Percentiles rank a stretch among this genome's conserved stretches.
These are phyloP conservation scores for Neurospora sp. DNA, from an alignment of 495 filamentous ascomycete genomes.

Conservation along the genomic window DNA sequence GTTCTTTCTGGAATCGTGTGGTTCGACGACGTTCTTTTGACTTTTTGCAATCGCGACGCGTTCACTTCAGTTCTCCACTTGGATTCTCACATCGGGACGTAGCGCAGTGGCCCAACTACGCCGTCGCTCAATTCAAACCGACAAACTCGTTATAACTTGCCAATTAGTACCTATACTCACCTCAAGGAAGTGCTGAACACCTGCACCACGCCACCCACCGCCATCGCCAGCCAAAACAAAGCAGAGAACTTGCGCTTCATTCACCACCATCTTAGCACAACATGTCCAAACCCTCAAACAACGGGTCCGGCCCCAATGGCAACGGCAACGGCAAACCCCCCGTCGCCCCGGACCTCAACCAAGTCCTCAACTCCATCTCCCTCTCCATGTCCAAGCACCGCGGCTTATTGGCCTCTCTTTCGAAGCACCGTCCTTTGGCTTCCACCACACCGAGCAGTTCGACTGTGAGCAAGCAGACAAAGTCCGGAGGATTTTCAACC, in stretches of 20 bases:
- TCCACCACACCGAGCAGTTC: conserved; percentile 4
- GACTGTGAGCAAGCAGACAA: not conserved
- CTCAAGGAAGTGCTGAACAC: not conserved
- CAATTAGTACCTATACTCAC: not conserved
- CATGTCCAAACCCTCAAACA: conserved; percentile 3
- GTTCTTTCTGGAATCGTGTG: not conserved
- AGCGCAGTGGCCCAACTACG: not conserved
- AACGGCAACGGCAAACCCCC: conserved; percentile 5
- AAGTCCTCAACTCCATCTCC: conserved; percentile 28
- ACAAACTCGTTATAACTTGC: too few relatives aligned
- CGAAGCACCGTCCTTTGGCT: conserved; percentile 4
- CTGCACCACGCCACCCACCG: too few relatives aligned
- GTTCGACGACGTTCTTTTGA: not conserved
- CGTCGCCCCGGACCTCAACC: conserved; percentile 21
- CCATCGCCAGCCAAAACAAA: not conserved
- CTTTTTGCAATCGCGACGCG: not conserved
- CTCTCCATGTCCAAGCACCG: conserved; percentile 9
- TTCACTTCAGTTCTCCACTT: not conserved
- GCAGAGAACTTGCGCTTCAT: not conserved
- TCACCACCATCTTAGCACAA: not conserved
- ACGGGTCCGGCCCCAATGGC: not conserved
- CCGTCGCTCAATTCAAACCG: too few relatives aligned
- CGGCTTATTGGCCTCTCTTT: conserved; percentile 5
- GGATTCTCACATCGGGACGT: not conserved
- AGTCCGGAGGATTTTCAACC: conserved; percentile 10